Percentiles rank a stretch among this genome's conserved stretches.
These are phyloP conservation scores for Bidens hawaiensis DNA, from an alignment of 140 eudicot species.

Conservation along the genomic window DNA sequence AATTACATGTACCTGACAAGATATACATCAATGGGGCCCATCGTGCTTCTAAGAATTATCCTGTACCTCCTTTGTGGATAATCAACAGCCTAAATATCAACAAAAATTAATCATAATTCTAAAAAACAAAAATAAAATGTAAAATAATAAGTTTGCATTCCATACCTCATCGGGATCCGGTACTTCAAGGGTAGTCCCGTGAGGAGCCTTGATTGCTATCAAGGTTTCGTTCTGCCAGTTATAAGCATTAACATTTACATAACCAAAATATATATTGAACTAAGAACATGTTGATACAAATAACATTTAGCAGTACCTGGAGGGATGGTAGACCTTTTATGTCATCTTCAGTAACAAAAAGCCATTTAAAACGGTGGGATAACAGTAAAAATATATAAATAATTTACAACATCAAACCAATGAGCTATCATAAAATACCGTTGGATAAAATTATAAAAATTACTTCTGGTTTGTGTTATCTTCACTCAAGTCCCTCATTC, in stretches of 20 bases:
- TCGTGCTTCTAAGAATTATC: slow-evolving; percentile 87
- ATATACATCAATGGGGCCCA: slow-evolving; percentile 97
- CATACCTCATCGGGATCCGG: slow-evolving; percentile 98
- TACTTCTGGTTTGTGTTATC: slow-evolving; percentile 82
- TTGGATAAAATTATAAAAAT: background rate
- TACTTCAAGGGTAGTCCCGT: slow-evolving; percentile 97
- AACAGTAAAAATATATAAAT: background rate
- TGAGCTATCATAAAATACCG: background rate
- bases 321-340: slow-evolving; percentile 84
- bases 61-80: slow-evolving; percentile 93
- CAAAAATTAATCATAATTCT: background rate
- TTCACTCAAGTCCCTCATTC: slow-evolving; percentile 79
- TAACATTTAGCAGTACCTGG: slow-evolving; percentile 48
- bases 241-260: slow-evolving; percentile 10
- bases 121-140: too few species aligned
- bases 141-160: slow-evolving; percentile 3
- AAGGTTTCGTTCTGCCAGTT: slow-evolving; percentile 75
- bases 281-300: background rate
- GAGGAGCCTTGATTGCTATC: slow-evolving; percentile 98
- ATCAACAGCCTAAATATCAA: slow-evolving; percentile 67
- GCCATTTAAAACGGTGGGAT: slow-evolving; percentile 62
- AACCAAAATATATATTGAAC: background rate
- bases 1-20: slow-evolving; percentile 70
- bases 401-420: background rate
- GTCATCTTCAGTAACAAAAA: slow-evolving; percentile 95